Evolutionary conservation across 176 grass and related monocot species (phyloP), one percentile per base, ranked within the genome.

Genomic region (Typha latifolia): DNA sequence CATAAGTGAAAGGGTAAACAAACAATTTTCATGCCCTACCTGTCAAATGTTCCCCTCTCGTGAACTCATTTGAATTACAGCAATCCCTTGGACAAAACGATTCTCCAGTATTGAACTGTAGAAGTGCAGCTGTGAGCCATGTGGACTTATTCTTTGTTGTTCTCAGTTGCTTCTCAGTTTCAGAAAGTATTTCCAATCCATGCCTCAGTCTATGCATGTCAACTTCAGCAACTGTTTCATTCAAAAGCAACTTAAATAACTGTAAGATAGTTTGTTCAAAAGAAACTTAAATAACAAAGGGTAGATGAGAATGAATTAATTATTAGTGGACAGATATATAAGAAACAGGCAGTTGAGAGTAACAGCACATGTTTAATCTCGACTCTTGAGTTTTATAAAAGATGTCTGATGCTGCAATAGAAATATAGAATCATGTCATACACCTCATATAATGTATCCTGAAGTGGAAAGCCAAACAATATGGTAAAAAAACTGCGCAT

Each of bases 161-260:
- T 69, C 84, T 89, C 47, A 97, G 66, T 75, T 97, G 93, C 73
- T 91, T 97, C 74, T 97, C 93, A 48, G 88, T 89, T 72, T 96
- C 92, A 78, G 85, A 84, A 76, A 96, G 93, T 89, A 96, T 89
- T 86, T 96, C 85, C 78, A 96, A 51, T 32, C 85, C 93, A 74
- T 84, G 84, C 74, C 66, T 84, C 62, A 96, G 83, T 73, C 82
- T 96, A 43, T 84, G 82, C 48, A 69, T 70, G 62, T 76, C 80
- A 10, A 85, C 70, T 55, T 82, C 84, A 69, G 76, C 82, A 80
- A 86, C 91, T 96, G 87, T 49, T 31, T 65, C 61, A 11, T 52
- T 64, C 14, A 20, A 53, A 37, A 37, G 7, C 34, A 37, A 37
- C 4, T 37, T 37, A 11, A 26, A 51, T 12, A 64, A n/a, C 57